Conservation (phyloP, 1,284 basidiomycete species). For the Cutaneotrichosporon sp. region DNA sequence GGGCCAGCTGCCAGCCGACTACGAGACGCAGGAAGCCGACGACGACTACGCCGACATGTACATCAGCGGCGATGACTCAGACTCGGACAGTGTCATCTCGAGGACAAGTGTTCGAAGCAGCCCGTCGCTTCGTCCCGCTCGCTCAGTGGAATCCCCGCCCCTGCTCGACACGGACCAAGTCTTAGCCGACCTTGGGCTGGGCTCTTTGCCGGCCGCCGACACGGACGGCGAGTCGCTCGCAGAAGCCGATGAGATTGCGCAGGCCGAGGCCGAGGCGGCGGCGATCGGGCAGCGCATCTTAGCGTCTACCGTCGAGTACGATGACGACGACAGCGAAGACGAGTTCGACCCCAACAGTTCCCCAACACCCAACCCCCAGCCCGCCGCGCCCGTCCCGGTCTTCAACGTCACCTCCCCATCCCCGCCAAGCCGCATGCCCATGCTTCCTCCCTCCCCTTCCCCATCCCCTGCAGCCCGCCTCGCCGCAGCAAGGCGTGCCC, state of each 20-base stretch:
- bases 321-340: conserved; percentile 15
- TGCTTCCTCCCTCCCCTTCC: not conserved
- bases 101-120: conserved; percentile 3
- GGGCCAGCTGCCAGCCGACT: conserved; percentile 40
- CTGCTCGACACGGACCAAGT: conserved; percentile 15
- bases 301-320: conserved; percentile 26
- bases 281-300: conserved; percentile 24
- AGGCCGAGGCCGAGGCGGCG: conserved; percentile 15
- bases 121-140: not conserved
- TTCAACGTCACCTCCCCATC: conserved; percentile 9
- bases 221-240: conserved; percentile 19
- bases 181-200: conserved; percentile 15
- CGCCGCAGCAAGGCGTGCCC: not conserved
- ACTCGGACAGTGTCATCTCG: not conserved
- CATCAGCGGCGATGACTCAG: not conserved
- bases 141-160: conserved; percentile 11
- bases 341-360: conserved; percentile 7
- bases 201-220: not conserved
- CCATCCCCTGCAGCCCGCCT: not conserved
- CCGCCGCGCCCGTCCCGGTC: not conserved
- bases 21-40: conserved; percentile 45
- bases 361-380: not conserved
- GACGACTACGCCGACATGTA: conserved; percentile 23
- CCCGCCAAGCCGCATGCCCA: not conserved
- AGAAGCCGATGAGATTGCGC: conserved; percentile 16